Evolutionary conservation across 805 yeast genomes (phyloP).

Genomic region (Huiozyma sinensis): DNA sequence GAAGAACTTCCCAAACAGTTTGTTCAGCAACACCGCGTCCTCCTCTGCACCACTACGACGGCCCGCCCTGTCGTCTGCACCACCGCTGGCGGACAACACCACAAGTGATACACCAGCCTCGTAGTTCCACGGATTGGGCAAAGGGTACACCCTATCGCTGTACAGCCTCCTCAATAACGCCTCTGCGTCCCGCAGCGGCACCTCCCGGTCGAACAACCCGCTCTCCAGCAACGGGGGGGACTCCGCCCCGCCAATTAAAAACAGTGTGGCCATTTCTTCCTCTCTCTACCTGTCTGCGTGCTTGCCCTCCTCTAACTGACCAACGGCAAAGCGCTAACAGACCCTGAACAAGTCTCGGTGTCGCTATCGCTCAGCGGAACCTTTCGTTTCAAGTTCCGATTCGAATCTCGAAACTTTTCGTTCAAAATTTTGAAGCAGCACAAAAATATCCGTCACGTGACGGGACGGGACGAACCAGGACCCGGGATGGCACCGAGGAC

Average conservation of each 20-base stretch:
- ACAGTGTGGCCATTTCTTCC: constrained; percentile 10
- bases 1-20: constrained; percentile 10
- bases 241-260: constrained; percentile 2
- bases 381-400: no score
- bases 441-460: no score
- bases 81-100: constrained; percentile 1
- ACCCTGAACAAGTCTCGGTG: no score
- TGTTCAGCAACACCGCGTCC: constrained; percentile 9
- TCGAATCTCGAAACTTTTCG: no score
- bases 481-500: no score
- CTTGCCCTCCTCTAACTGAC: no score
- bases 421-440: no score
- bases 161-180: constrained; percentile 13
- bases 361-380: no score
- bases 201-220: constrained; percentile 1
- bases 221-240: background rate
- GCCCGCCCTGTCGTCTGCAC: no score
- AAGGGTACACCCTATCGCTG: constrained; percentile 11
- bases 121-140: constrained; percentile 11
- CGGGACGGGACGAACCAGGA: no score
- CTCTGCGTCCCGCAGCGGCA: background rate
- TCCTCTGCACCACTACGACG: constrained; percentile 1
- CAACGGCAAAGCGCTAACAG: no score
- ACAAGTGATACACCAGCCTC: constrained; percentile 21
- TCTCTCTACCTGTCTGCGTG: no score